These are phyloP conservation scores for Blastobotrys americana DNA, from an alignment of 805 yeast genomes.

Conservation along the genomic window DNA sequence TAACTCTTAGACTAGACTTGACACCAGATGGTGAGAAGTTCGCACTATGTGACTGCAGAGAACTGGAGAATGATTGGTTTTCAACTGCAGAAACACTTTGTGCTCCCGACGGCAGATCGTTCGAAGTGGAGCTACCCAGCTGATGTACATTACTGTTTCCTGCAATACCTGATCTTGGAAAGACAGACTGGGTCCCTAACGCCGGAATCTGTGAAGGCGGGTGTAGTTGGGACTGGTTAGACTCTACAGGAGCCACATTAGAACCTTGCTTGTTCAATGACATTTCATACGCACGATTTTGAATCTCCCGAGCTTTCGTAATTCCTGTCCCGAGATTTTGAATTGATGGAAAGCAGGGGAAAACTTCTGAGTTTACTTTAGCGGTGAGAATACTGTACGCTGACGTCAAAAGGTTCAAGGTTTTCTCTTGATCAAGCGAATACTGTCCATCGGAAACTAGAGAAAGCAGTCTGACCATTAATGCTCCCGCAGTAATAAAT, in stretches of 20 bases:
- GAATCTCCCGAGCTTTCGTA: conserved; percentile 5
- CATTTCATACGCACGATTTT: background rate
- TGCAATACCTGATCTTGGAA: background rate
- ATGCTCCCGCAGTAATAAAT: conserved; percentile 21
- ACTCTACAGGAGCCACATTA: background rate
- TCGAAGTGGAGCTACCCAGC: background rate
- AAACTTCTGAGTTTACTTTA: conserved; percentile 7
- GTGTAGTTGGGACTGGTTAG: background rate
- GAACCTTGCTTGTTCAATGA: background rate
- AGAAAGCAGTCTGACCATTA: conserved; percentile 17
- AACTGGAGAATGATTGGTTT: background rate
- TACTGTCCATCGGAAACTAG: conserved; percentile 7
- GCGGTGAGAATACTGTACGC: conserved; percentile 9
- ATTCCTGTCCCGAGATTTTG: conserved; percentile 14
- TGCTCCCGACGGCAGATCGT: background rate
- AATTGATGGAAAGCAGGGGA: conserved; percentile 16
- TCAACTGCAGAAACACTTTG: background rate
- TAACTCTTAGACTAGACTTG: background rate
- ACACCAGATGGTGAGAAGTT: background rate
- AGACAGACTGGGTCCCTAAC: background rate
- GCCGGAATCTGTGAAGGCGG: background rate
- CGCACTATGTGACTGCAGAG: background rate
- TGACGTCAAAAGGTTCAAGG: conserved; percentile 4
- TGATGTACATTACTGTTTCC: background rate
- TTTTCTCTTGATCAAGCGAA: conserved; percentile 6